These are phyloP conservation scores for Austroboletus festivus DNA, from an alignment of 768 basidiomycete species.

Conservation along the genomic window DNA sequence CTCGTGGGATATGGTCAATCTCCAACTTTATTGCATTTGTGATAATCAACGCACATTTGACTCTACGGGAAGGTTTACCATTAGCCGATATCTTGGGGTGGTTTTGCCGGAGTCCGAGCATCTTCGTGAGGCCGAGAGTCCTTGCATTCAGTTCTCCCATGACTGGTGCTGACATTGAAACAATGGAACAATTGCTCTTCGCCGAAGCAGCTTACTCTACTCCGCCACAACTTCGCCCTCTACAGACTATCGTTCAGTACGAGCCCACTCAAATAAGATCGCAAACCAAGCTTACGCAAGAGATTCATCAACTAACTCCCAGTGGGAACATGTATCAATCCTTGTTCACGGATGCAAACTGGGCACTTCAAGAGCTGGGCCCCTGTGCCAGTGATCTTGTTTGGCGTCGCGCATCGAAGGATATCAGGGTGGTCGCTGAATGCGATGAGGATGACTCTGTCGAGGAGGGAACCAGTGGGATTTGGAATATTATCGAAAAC, in stretches of 20 bases:
- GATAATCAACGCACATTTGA: constrained; percentile 39
- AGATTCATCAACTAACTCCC: constrained; percentile 45
- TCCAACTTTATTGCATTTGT: constrained; percentile 45
- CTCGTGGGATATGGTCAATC: constrained; percentile 37
- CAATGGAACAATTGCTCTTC: constrained; percentile 40
- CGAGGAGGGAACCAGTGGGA: constrained; percentile 24
- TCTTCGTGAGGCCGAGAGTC: constrained; percentile 40
- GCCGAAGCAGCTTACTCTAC: constrained; percentile 38
- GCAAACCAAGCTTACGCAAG: constrained; percentile 44
- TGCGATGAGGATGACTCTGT: constrained; percentile 34
- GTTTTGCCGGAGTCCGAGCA: constrained; percentile 39
- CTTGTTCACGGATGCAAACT: constrained; percentile 46
- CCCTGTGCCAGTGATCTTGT: constrained; percentile 66
- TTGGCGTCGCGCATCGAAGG: constrained; percentile 56
- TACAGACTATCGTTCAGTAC: constrained; percentile 55
- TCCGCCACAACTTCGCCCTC: constrained; percentile 38
- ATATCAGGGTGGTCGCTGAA: constrained; percentile 29
- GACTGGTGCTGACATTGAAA: constrained; percentile 30
- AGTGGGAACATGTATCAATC: constrained; percentile 36
- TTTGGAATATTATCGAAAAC: constrained; percentile 47
- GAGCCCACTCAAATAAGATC: constrained; percentile 34
- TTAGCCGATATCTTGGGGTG: constrained; percentile 45
- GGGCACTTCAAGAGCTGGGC: constrained; percentile 54
- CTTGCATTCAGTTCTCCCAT: constrained; percentile 37
- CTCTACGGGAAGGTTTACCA: constrained; percentile 37